Base-by-base conservation (phyloP, 1,139 yeast genomes). In the Meyerozyma sp. region DNA sequence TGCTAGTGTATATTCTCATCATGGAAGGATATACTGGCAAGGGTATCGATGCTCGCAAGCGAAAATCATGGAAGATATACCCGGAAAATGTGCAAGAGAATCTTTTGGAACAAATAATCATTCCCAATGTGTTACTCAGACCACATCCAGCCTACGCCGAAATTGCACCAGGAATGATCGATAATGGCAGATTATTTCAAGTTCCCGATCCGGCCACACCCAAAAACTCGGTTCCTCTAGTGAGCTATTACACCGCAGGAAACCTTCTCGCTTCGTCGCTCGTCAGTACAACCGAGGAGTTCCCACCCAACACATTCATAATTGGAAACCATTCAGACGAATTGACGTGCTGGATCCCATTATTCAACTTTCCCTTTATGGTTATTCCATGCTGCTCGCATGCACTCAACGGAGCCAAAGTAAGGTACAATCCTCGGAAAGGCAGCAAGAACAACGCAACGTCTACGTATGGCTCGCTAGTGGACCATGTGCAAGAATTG, bases 241-340 rank as follows among this genome's bases (percentile, higher is more conserved):
- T 68, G 47, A 69, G 71, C 39, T 73, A 68, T 47, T 75, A 74
- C 49, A 63, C 80, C 2, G 66, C 82, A n/a, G 66, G 68, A 7
- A 69, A 67, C 45, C 63, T 87, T 29, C 60, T 82, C 23, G 61
- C 70, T 20, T 80, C 88, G 4, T 72, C 83, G 1, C 73, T 70
- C 47, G 86, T 88, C 7, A 68, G 74, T 36, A 81, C 85, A 45
- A 75, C 82, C 9, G 82, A 84, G 1, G 84, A 81, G 37, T 84
- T 85, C 48, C 82, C 86, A 0, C 59, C 66, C 23, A 77, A 84
- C 52, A 83, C 95, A 0, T 93, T 93, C 56, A 65, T 91, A 36
- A 90, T 93, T 42, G 98, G 98, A 1, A 93, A 93, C 58, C 98
- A 93, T 57, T 87, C 96, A 0, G 98, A 93, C 60, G 98, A 93